Evolutionary conservation across 1,284 basidiomycete species (phyloP).

Genomic region (Rhodotorula sp.): DNA sequence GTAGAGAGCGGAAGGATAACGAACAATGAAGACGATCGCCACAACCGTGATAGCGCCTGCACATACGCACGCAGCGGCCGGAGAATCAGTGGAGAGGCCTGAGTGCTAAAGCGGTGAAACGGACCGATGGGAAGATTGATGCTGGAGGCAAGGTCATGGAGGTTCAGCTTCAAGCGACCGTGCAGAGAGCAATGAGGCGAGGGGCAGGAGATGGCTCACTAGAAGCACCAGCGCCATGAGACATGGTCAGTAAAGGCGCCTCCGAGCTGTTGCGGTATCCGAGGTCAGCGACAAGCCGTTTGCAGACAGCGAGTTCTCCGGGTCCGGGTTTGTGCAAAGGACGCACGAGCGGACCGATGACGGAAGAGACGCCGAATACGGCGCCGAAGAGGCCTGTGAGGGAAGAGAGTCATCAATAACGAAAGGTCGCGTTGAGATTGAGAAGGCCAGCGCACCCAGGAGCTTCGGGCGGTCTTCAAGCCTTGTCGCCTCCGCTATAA

Average conservation of each 20-base stretch:
- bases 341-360: conserved; percentile 53
- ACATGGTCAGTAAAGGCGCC: conserved; percentile 56
- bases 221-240: conserved; percentile 51
- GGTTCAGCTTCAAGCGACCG: too few species aligned
- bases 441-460: conserved; percentile 46
- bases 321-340: too few species aligned
- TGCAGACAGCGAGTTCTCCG: not conserved
- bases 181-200: too few species aligned
- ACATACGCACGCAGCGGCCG: too few species aligned
- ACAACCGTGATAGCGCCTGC: conserved; percentile 45
- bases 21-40: conserved; percentile 35
- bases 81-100: not conserved
- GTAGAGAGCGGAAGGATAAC: not conserved
- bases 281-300: too few species aligned
- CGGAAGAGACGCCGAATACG: conserved; percentile 50
- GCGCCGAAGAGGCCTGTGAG: conserved; percentile 30
- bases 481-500: conserved; percentile 54
- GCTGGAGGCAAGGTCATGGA: too few species aligned
- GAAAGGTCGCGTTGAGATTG: conserved; percentile 43
- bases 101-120: too few species aligned
- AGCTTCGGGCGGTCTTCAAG: conserved; percentile 55
- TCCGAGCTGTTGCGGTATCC: conserved; percentile 5
- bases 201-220: not conserved
- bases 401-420: conserved; percentile 50
- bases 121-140: conserved; percentile 55